Conservation (phyloP, 1,284 basidiomycete species). For the Chalciporus sp. region DNA sequence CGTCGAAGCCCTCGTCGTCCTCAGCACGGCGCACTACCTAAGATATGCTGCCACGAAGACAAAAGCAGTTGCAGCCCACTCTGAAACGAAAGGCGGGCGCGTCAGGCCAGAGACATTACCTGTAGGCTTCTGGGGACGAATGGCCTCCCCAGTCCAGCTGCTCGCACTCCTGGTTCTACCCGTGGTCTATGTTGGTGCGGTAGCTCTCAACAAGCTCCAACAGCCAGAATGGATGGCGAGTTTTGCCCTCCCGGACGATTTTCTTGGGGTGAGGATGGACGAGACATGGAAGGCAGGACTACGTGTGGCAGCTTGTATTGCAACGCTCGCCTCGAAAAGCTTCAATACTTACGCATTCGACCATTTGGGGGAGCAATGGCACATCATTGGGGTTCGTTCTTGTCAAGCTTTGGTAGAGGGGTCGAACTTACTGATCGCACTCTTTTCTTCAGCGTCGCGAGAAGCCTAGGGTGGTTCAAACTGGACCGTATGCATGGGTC, state of each 20-base stretch:
- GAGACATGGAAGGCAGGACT: neutral
- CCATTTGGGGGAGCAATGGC: constrained; percentile 32
- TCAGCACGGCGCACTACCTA: constrained; percentile 6
- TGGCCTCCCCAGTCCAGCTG: constrained; percentile 22
- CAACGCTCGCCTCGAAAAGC: neutral
- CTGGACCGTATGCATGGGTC: constrained; percentile 35
- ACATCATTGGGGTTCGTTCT: constrained; percentile 25
- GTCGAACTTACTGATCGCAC: too few species aligned
- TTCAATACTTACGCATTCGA: neutral
- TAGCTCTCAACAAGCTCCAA: constrained; percentile 17
- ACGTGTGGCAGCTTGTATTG: constrained; percentile 22
- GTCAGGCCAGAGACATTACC: constrained; percentile 13
- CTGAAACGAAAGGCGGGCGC: constrained; percentile 16
- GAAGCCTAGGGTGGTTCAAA: constrained; percentile 32
- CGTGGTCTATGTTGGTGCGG: constrained; percentile 13
- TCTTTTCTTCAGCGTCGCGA: constrained; percentile 29
- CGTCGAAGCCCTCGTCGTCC: constrained; percentile 17
- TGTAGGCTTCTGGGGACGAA: constrained; percentile 8
- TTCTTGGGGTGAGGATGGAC: neutral
- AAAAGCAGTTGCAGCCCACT: neutral
- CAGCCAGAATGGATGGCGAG: constrained; percentile 29
- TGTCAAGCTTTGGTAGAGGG: too few species aligned
- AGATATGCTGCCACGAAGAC: neutral
- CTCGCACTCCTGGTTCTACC: constrained; percentile 10
- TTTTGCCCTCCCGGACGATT: constrained; percentile 11